Evolutionary conservation across 345 rosid species (phyloP).

Genomic region (Chamaenerion angustifolium): DNA sequence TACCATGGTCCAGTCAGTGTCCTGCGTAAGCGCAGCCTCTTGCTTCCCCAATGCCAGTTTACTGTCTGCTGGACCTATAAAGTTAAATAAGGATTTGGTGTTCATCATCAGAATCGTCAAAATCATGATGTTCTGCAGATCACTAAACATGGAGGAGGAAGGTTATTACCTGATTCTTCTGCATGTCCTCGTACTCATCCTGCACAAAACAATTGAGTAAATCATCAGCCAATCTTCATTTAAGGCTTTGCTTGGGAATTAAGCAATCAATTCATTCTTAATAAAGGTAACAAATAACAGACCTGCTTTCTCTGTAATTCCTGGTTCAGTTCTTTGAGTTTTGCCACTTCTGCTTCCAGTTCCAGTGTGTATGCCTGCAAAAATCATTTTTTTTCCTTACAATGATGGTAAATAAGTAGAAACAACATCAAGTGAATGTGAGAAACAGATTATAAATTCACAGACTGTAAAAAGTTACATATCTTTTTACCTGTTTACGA

Average conservation of each 20-base stretch:
- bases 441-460: neutral
- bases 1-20: conserved; percentile 90
- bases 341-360: conserved; percentile 83
- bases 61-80: conserved; percentile 22
- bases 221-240: no score
- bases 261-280: neutral
- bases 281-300: neutral
- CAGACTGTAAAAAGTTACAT: neutral
- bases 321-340: conserved; percentile 61
- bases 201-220: conserved; percentile 1
- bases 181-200: conserved; percentile 8
- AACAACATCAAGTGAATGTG: no score
- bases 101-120: neutral
- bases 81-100: neutral
- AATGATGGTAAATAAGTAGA: no score
- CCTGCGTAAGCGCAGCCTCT: conserved; percentile 69
- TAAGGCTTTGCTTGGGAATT: no score
- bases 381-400: conserved; percentile 4
- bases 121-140: neutral
- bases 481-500: conserved; percentile 72
- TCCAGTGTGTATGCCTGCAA: conserved; percentile 88
- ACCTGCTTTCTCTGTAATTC: conserved; percentile 76
- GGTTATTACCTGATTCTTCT: conserved; percentile 15
- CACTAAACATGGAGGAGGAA: neutral
- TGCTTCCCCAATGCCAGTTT: conserved; percentile 39